A percentile compares a stretch with the other conserved stretches of the same genome.
Conservation (phyloP, 257 asterid genomes). For the Nicotiana otophora region DNA sequence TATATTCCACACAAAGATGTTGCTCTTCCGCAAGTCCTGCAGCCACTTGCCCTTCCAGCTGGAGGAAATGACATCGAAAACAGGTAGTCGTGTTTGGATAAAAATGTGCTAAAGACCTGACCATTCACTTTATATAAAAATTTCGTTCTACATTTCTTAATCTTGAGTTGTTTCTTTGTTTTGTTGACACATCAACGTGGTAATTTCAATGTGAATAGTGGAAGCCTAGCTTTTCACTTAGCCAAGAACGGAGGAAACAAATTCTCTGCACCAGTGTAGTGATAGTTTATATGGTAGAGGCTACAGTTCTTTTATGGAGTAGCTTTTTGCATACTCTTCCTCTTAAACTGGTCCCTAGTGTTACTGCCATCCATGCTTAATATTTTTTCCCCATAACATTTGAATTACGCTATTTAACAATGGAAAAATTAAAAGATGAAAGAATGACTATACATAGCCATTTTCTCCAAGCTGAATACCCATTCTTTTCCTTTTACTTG, state of each 20-base stretch:
- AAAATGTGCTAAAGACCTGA: neutral
- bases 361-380: neutral
- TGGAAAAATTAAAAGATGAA: neutral
- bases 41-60: slow-evolving; percentile 96
- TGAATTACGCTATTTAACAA: neutral
- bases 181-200: neutral
- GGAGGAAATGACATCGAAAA: slow-evolving; percentile 94
- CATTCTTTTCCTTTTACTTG: neutral
- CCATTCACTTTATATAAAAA: neutral
- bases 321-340: neutral
- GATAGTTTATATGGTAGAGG: neutral
- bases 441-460: neutral
- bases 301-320: neutral
- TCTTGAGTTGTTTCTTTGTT: neutral
- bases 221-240: neutral
- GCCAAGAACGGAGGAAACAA: neutral
- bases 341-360: neutral
- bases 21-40: slow-evolving; percentile 95
- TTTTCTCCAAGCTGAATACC: neutral
- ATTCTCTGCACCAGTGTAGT: neutral
- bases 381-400: neutral
- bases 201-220: neutral
- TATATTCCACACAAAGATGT: slow-evolving; percentile 98
- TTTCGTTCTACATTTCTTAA: neutral
- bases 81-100: slow-evolving; percentile 39